Percentiles rank a stretch among this genome's conserved stretches.
Conservation (phyloP, 2,329 filamentous ascomycete genomes). For the Aurifilum marmelostoma region DNA sequence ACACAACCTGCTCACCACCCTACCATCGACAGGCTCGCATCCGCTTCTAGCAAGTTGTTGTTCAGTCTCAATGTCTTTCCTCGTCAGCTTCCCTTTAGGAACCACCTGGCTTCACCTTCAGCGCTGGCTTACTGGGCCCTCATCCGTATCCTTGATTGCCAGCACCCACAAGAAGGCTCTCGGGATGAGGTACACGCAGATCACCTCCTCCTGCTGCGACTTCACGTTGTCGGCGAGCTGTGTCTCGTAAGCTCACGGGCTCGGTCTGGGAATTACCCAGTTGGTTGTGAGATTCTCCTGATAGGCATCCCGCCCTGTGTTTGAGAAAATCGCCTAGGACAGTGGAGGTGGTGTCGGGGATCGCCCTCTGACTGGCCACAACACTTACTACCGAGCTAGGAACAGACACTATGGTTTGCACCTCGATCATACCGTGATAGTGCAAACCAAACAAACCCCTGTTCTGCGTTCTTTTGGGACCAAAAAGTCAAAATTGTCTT, state of each 20-base stretch:
- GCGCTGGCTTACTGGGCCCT: neutral
- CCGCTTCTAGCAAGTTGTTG: neutral
- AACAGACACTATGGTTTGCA: neutral
- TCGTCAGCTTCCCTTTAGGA: neutral
- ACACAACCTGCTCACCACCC: neutral
- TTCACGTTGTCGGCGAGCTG: neutral
- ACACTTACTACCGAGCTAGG: slow-evolving; percentile 11
- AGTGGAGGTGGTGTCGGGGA: slow-evolving; percentile 25
- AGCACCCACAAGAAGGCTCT: neutral
- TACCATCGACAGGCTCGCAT: neutral
- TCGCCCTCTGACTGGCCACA: slow-evolving; percentile 19
- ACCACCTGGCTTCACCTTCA: neutral
- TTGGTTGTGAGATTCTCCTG: slow-evolving; percentile 21
- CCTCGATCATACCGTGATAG: neutral
- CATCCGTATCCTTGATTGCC: slow-evolving; percentile 2
- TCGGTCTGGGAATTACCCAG: neutral
- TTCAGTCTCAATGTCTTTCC: neutral
- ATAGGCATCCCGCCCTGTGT: slow-evolving; percentile 28
- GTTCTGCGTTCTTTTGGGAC: neutral
- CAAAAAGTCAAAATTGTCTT: neutral
- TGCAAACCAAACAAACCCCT: neutral
- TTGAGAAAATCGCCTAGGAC: slow-evolving; percentile 34
- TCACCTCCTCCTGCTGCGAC: neutral
- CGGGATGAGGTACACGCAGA: slow-evolving; percentile 13
- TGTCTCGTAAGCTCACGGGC: neutral